A percentile compares a stretch with the other conserved stretches of the same genome.
Evolutionary conservation across 352 stramenopile species (phyloP).

Genomic region (Pythium periplocum): DNA sequence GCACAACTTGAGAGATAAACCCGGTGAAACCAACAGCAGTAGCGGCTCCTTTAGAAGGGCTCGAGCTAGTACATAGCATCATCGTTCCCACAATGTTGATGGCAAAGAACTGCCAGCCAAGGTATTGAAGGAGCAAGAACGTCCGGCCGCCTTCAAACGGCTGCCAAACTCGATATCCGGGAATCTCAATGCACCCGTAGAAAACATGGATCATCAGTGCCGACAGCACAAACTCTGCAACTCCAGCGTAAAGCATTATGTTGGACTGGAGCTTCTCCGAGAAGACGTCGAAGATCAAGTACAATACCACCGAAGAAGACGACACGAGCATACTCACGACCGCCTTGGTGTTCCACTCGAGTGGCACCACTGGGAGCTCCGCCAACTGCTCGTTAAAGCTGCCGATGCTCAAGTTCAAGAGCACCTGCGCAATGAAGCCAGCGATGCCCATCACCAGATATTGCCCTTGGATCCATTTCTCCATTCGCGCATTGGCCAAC

Average conservation of each 20-base stretch:
- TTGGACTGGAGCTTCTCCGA: constrained; percentile 24
- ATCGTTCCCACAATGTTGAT: constrained; percentile 28
- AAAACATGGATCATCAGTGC: constrained; percentile 45
- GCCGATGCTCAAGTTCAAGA: constrained; percentile 54
- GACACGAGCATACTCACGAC: constrained; percentile 46
- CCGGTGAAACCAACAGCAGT: constrained; percentile 35
- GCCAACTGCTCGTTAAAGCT: constrained; percentile 27
- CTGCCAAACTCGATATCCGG: constrained; percentile 44
- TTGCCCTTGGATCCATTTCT: constrained; percentile 47
- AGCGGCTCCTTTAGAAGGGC: constrained; percentile 19
- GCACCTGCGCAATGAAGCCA: constrained; percentile 47
- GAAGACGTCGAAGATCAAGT: constrained; percentile 35
- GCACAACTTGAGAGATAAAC: constrained; percentile 41
- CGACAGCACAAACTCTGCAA: constrained; percentile 35
- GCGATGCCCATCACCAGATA: constrained; percentile 46
- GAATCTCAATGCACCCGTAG: constrained; percentile 41
- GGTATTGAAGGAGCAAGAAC: constrained; percentile 55
- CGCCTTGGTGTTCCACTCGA: constrained; percentile 41
- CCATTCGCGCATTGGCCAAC: constrained; percentile 30
- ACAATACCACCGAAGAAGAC: constrained; percentile 34
- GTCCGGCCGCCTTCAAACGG: constrained; percentile 45
- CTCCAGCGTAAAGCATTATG: constrained; percentile 27
- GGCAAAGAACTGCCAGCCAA: constrained; percentile 55
- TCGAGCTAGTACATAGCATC: background rate
- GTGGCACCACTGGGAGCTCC: constrained; percentile 9